Percentiles rank a stretch among this genome's conserved stretches.
phyloP scores from a whole-genome alignment of 345 rosid species.

The Citrus inodora region DNA sequence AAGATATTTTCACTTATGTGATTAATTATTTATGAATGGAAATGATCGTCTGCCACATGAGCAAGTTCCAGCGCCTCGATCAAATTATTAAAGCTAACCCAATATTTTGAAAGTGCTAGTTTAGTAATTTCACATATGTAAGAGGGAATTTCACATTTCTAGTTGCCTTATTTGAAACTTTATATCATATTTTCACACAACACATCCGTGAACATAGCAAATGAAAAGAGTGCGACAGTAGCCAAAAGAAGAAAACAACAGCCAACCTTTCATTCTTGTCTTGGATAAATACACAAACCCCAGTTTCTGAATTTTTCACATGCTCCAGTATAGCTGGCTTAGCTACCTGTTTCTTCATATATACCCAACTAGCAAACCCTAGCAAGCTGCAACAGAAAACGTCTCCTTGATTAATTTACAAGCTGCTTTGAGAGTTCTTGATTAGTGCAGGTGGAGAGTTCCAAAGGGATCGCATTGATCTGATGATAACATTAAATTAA shows the following conservation, averaged over 20 bases:
- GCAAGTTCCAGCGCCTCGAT: neutral
- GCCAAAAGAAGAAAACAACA: neutral
- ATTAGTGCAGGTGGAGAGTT: constrained; percentile 51
- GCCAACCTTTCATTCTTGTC: neutral
- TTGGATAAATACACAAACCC: constrained; percentile 16
- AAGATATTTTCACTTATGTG: neutral
- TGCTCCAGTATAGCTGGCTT: neutral
- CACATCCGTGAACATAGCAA: constrained; percentile 10
- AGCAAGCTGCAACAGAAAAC: neutral
- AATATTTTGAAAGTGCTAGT: neutral
- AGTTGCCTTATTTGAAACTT: constrained; percentile 12
- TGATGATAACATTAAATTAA: constrained; percentile 6
- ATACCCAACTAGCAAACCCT: neutral
- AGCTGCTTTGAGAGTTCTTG: neutral
- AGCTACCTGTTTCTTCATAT: neutral
- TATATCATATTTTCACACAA: neutral
- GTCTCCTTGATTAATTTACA: neutral
- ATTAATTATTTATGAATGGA: too few species aligned
- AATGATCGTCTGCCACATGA: neutral
- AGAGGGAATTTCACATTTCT: neutral
- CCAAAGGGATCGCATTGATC: constrained; percentile 89
- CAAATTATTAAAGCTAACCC: neutral
- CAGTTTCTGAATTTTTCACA: neutral
- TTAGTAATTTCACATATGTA: constrained; percentile 16
- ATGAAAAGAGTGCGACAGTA: neutral